A percentile compares a stretch with the other conserved stretches of the same genome.
phyloP scores from a whole-genome alignment of 371 early-diverging fungal genomes.

The Mucor indicus region DNA sequence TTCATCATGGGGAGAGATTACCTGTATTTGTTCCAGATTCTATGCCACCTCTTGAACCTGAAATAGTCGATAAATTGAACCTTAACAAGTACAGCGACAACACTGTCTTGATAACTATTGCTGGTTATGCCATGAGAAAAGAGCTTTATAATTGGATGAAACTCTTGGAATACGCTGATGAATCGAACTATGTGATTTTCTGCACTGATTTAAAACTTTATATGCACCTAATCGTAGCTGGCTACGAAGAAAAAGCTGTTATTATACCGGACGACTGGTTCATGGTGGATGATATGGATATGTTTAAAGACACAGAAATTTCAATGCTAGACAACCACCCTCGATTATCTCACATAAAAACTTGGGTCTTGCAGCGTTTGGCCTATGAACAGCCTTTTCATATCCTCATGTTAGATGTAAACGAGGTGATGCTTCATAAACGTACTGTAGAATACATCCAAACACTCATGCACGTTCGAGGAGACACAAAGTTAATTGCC shows the following conservation, averaged over 20 bases:
- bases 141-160: conserved; percentile 24
- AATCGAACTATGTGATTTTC: conserved; percentile 10
- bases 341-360: conserved; percentile 10
- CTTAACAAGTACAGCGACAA: not conserved
- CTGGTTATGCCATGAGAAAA: conserved; percentile 9
- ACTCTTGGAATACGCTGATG: conserved; percentile 5
- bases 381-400: conserved; percentile 1
- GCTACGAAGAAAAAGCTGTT: conserved; percentile 11
- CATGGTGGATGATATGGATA: not conserved
- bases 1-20: conserved; percentile 7
- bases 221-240: conserved; percentile 13
- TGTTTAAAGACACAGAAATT: not conserved
- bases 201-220: conserved; percentile 15
- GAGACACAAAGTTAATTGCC: conserved; percentile 15
- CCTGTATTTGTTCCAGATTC: conserved; percentile 19
- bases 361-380: conserved; percentile 15
- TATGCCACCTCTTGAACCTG: conserved; percentile 5
- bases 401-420: conserved; percentile 13
- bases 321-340: not conserved
- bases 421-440: conserved; percentile 10
- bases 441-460: conserved; percentile 17
- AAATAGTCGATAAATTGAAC: conserved; percentile 10
- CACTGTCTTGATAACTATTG: conserved; percentile 6
- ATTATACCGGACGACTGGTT: conserved; percentile 16
- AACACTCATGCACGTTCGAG: conserved; percentile 11